Evolutionary conservation across 306 rosid genomes (phyloP), one percentile per base, ranked within the genome.

Genomic region (Casuarina glauca): DNA sequence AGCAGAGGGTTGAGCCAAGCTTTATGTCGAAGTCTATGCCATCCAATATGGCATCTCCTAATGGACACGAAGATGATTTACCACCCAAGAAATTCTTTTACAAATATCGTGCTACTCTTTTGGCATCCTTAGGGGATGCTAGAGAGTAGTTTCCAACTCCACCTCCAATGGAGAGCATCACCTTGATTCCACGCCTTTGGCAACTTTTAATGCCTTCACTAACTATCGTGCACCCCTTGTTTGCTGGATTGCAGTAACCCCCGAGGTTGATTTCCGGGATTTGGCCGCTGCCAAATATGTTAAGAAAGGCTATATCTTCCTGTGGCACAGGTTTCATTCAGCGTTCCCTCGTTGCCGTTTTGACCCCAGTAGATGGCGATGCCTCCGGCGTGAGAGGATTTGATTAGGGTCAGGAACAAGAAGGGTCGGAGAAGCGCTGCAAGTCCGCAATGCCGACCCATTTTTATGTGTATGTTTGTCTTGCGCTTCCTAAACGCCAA

Each of bases 21-120:
- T 93, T 93, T 3, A 93, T 93, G 81, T 88, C 92, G 11, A 93
- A 91, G 43, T 93, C 98, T 19, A 93, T 51, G 5, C 97, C 97
- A 12, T 93, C 97, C 64, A 93, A 79, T 39, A 87, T 80, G 2
- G 97, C 96, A 15, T 86, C 74, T 0, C 97, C 96, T 10, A 93
- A 51, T 0, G 98, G 98, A 36, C 93, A 79, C 0, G 88, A 67
- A 1, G 90, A 36, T 26, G 97, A 87, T 19, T 50, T 79, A 13
- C 93, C 97, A 3, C 91, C 93, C 70, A 91, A 87, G 92, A 90
- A 93, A 84, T 88, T 82, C 82, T 86, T 85, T 89, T 89, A 91
- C 15, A 93, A 44, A 61, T 78, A 88, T 0, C 6, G 58, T 0
- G 91, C 90, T 0, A 90, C 88, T 2, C 48, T 76, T 57, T 84